Base-by-base conservation (phyloP, 495 filamentous ascomycete genomes). In the Penicillium lagena region DNA sequence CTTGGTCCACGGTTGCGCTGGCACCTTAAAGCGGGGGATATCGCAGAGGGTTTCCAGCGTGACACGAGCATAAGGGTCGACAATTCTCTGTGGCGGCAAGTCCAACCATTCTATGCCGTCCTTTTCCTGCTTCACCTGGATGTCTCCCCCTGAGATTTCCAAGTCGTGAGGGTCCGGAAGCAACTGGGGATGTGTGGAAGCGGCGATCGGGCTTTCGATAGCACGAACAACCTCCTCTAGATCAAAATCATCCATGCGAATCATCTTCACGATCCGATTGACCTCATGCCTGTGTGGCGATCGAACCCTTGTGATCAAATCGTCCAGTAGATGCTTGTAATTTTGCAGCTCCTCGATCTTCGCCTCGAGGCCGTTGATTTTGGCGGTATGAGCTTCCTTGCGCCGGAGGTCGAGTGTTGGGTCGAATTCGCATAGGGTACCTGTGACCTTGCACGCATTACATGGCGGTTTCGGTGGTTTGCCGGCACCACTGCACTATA, bases 1-100 rank as follows among this genome's bases (percentile, higher is more conserved):
- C 4, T 43, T 49, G 9, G 74, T 78, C 74, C 74, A 78, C 7
- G 70, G 66, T 13, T 51, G 61, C 11, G 64, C 62, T 1, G 60
- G 58, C 7, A 71, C 58, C 31, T 50, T 50, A 28, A 67, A 58
- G 9, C 66, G 37, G 6, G 66, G 64, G 15, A 58, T 64, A 47
- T 71, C 62, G 32, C 62, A 66, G 11, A 68, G 60, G 22, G 46
- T 65, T 37, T 69, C 66, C 30, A 68, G 43, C 12, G 56, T 58
- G 31, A 71, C 49, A 37, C 66, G 59, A 14, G 59, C 59, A 46
- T 56, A 50, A 13, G 56, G 45, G 38, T 45, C 27, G 45, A 37
- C 17, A 31, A 6, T 43, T 17, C 12, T 45, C 47, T 11, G 42
- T 48, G 14, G 31, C 22, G 22, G 22, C 22, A 22, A 22, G 4